phyloP scores from a whole-genome alignment of 1,284 basidiomycete genomes.

The Leccinum solheimii region DNA sequence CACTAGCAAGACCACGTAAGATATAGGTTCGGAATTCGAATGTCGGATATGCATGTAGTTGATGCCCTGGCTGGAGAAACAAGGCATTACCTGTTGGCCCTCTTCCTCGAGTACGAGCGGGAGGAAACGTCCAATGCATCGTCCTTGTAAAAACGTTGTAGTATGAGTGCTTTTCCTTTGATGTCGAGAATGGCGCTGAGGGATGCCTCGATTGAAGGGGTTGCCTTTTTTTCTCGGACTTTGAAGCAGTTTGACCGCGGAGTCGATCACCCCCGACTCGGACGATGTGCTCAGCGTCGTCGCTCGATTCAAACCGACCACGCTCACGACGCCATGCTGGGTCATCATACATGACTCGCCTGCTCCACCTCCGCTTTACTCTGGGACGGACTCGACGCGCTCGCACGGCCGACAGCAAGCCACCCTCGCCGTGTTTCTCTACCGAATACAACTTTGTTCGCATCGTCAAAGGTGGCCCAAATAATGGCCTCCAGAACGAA shows the following conservation, averaged over 20 bases:
- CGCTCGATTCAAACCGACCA: too few relatives aligned
- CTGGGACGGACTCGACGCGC: slow-evolving; percentile 54
- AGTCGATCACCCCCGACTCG: too few relatives aligned
- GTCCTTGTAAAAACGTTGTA: slow-evolving; percentile 97
- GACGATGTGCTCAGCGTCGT: too few relatives aligned
- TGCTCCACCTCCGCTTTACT: slow-evolving; percentile 37
- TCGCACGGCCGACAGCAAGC: too few relatives aligned
- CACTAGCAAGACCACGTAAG: slow-evolving; percentile 47
- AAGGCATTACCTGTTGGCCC: slow-evolving; percentile 90
- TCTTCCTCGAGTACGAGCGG: slow-evolving; percentile 97
- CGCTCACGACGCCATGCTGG: too few relatives aligned
- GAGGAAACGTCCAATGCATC: slow-evolving; percentile 95
- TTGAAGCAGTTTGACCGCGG: too few relatives aligned
- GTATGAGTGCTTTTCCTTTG: slow-evolving; percentile 98
- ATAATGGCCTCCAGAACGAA: too few relatives aligned
- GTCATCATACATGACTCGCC: slow-evolving; percentile 1
- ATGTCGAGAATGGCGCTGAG: slow-evolving; percentile 95
- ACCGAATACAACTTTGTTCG: too few relatives aligned
- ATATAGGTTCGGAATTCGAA: slow-evolving; percentile 96
- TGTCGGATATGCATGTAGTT: slow-evolving; percentile 99
- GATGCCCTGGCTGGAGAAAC: slow-evolving; percentile 91
- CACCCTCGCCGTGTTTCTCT: too few relatives aligned
- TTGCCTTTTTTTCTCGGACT: too few relatives aligned
- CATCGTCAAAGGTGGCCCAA: too few relatives aligned
- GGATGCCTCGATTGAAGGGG: slow-evolving; percentile 42